These are phyloP conservation scores for Filobasidium floriforme DNA, from an alignment of 768 basidiomycete species.

Conservation along the genomic window DNA sequence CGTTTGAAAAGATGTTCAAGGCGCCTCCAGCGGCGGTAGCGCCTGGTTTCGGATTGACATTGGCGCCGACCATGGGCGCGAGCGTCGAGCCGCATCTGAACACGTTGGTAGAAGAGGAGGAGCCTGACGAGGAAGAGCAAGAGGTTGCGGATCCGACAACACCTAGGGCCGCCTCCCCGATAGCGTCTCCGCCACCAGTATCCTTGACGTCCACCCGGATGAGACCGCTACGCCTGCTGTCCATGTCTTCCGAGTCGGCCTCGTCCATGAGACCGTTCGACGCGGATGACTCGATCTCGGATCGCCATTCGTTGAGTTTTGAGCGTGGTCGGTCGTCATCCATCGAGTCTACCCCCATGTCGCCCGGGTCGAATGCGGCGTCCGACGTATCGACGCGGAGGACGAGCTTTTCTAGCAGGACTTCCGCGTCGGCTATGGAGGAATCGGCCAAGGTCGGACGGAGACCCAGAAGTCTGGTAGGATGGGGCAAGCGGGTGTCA, in stretches of 20 bases:
- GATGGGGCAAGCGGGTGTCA: not conserved
- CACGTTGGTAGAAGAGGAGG: constrained; percentile 2
- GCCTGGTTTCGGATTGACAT: not conserved
- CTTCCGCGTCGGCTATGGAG: not conserved
- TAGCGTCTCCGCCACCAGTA: not conserved
- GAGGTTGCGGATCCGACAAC: not conserved
- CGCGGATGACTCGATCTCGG: not conserved
- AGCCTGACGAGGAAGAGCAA: constrained; percentile 3
- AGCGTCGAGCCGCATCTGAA: constrained; percentile 2
- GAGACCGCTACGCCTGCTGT: not conserved
- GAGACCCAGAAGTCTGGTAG: not conserved
- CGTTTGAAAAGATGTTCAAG: constrained; percentile 5
- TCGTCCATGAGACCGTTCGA: not conserved
- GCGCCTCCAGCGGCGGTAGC: not conserved
- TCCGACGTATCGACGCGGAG: not conserved
- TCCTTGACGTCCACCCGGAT: not conserved
- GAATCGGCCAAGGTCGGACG: not conserved
- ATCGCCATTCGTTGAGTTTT: not conserved
- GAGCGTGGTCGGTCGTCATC: not conserved
- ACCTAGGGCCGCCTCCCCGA: not conserved
- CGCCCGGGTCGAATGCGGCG: not conserved
- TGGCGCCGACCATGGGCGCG: not conserved
- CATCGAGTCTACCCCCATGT: not conserved
- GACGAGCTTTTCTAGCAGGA: not conserved
- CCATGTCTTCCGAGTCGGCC: constrained; percentile 1